Conservation (phyloP, 1,139 yeast genomes). For the Suhomyces taliae region DNA sequence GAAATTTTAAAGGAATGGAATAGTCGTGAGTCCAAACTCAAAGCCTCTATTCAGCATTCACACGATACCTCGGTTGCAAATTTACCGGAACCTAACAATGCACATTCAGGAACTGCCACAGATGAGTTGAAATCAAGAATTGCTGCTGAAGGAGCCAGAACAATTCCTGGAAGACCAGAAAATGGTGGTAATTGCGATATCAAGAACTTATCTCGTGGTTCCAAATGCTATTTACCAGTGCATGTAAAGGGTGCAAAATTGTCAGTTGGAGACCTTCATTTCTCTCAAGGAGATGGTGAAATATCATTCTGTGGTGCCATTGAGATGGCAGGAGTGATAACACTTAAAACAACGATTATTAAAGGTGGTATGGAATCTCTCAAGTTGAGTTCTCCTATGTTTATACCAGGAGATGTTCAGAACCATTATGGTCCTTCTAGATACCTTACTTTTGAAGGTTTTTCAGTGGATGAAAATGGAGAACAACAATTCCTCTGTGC, state of each 20-base stretch:
- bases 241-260: constrained; percentile 48
- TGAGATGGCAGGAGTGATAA: constrained; percentile 51
- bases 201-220: constrained; percentile 48
- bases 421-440: constrained; percentile 47
- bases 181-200: constrained; percentile 56
- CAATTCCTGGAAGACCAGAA: constrained; percentile 54
- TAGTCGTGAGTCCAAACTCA: constrained; percentile 35
- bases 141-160: constrained; percentile 46
- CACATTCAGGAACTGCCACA: constrained; percentile 40
- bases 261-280: constrained; percentile 50
- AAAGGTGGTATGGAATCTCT: constrained; percentile 42
- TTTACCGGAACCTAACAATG: constrained; percentile 35
- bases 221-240: constrained; percentile 49
- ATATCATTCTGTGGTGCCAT: constrained; percentile 55
- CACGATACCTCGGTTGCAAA: constrained; percentile 41
- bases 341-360: constrained; percentile 38
- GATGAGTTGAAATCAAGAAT: constrained; percentile 26
- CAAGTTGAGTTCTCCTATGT: constrained; percentile 46
- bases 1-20: constrained; percentile 47
- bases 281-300: constrained; percentile 54
- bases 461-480: constrained; percentile 48
- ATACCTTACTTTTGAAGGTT: constrained; percentile 52
- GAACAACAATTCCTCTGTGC: constrained; percentile 45
- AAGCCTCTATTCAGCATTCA: constrained; percentile 27
- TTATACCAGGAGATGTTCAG: constrained; percentile 48